Evolutionary conservation across 768 basidiomycete species (phyloP).

Genomic region (Chalciporus sphaerocephalus): DNA sequence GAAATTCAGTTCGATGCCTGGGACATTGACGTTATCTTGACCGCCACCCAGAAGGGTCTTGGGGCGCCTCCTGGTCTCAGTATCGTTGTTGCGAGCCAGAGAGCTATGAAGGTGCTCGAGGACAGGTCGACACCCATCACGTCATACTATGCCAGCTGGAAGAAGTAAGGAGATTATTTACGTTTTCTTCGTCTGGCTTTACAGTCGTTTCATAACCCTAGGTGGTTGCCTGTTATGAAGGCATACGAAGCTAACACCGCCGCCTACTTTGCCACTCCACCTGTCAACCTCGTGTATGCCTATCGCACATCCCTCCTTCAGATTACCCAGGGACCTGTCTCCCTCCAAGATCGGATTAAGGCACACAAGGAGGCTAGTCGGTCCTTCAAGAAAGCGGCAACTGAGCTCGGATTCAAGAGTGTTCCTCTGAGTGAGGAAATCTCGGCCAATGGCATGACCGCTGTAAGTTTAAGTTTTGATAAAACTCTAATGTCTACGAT

Average conservation of each 20-base stretch:
- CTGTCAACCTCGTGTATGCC: constrained; percentile 91
- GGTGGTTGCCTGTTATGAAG: constrained; percentile 92
- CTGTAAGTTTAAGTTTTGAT: constrained; percentile 42
- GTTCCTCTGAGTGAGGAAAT: constrained; percentile 58
- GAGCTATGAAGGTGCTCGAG: constrained; percentile 52
- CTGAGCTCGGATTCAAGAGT: constrained; percentile 66
- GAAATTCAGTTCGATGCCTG: constrained; percentile 93
- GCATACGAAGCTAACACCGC: constrained; percentile 79
- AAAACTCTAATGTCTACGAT: too few species aligned
- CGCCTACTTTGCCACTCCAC: constrained; percentile 93
- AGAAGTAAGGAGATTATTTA: constrained; percentile 46
- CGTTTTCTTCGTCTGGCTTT: not conserved
- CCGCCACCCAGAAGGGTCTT: constrained; percentile 89
- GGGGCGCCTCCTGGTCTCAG: constrained; percentile 91
- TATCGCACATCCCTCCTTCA: constrained; percentile 74
- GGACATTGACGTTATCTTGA: constrained; percentile 84
- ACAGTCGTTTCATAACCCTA: constrained; percentile 22
- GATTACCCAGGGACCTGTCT: constrained; percentile 59
- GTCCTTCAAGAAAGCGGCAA: constrained; percentile 64
- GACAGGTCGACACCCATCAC: constrained; percentile 46
- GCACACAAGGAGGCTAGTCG: constrained; percentile 66
- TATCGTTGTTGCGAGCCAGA: constrained; percentile 75
- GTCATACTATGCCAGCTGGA: constrained; percentile 89
- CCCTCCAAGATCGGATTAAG: constrained; percentile 74
- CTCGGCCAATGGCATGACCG: constrained; percentile 94